phyloP scores from a whole-genome alignment of 768 basidiomycete species.

The Nevesoporus exiguus region DNA sequence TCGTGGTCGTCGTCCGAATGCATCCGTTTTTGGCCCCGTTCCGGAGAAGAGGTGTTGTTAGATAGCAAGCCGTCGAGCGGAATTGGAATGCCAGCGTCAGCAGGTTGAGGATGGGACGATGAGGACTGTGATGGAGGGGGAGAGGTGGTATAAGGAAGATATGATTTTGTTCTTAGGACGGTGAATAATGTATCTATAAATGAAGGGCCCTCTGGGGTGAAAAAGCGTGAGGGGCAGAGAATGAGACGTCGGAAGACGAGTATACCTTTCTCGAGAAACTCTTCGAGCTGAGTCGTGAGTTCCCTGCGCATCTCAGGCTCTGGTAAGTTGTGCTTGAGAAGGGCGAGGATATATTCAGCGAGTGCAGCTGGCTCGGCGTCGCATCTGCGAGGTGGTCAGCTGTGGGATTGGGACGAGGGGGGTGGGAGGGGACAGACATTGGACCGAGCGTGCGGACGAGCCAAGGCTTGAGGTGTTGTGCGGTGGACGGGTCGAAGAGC shows the following conservation, averaged over 20 bases:
- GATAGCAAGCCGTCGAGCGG: constrained; percentile 65
- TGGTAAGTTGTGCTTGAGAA: constrained; percentile 85
- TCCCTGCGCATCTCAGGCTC: constrained; percentile 82
- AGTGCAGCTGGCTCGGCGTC: constrained; percentile 95
- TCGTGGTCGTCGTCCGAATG: constrained; percentile 61
- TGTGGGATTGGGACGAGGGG: background rate
- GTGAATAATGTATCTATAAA: constrained; percentile 89
- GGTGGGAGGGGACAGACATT: constrained; percentile 48
- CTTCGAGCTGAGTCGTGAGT: constrained; percentile 72
- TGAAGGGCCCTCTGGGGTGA: constrained; percentile 51
- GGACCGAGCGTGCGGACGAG: constrained; percentile 86
- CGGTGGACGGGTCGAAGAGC: constrained; percentile 65
- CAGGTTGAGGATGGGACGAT: constrained; percentile 34
- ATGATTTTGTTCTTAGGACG: constrained; percentile 81
- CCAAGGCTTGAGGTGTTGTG: constrained; percentile 78
- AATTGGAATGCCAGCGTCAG: constrained; percentile 74
- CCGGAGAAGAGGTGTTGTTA: constrained; percentile 43
- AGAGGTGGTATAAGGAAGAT: constrained; percentile 65
- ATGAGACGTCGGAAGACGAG: background rate
- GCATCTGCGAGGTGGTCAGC: constrained; percentile 52
- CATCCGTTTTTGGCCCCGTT: constrained; percentile 63
- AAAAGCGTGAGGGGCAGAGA: constrained; percentile 10
- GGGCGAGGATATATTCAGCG: constrained; percentile 90
- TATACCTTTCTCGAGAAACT: constrained; percentile 90
- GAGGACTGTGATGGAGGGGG: constrained; percentile 34